Evolutionary conservation across 768 basidiomycete genomes (phyloP), one percentile per base, ranked within the genome.

Genomic region (Serpula lacrymans): DNA sequence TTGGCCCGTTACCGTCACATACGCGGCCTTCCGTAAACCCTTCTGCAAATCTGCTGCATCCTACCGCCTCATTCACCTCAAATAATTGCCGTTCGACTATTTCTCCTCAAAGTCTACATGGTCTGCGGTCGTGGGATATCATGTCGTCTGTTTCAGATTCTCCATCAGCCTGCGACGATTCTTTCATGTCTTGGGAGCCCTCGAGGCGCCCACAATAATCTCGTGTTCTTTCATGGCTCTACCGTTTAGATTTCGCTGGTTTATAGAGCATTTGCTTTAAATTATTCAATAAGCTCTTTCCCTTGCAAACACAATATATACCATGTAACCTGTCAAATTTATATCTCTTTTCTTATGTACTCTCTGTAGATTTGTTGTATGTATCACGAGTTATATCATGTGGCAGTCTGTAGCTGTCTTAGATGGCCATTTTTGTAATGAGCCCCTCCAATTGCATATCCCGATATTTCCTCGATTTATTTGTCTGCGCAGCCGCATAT

Each of bases 171-270:
- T 67, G 67, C 42, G 78, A 78, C 30, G 78, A 80, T 52, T 66
- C 73, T 0, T 78, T 80, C 50, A 80, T 79, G 77, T 72, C 72
- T 47, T 82, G 79, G 78, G 71, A 78, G 52, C 74, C 75, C 34
- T 61, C 68, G 23, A 64, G 69, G 24, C 62, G 62, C 34, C 24
- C 69, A 49, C 22, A 20, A 17, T 31, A 24, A 22, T 35, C 12
- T 39, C 29, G n/a, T 37, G 43, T 39, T 39, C 20, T 31, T 20
- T 31, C 22, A 30, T 10, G 8, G 18, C 23, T 25, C 20, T 27
- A 23, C 36, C 20, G 34, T 9, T 21, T 12, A 20, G 21, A 30
- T 31, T 28, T 12, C 16, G 16, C 23, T 34, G 32, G 27, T 17
- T 11, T 10, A 18, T 35, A 39, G n/a, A n/a, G n/a, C n/a, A n/a